Evolutionary conservation across 495 filamentous ascomycete species (phyloP).

Genomic region (Penicillium turbatum): DNA sequence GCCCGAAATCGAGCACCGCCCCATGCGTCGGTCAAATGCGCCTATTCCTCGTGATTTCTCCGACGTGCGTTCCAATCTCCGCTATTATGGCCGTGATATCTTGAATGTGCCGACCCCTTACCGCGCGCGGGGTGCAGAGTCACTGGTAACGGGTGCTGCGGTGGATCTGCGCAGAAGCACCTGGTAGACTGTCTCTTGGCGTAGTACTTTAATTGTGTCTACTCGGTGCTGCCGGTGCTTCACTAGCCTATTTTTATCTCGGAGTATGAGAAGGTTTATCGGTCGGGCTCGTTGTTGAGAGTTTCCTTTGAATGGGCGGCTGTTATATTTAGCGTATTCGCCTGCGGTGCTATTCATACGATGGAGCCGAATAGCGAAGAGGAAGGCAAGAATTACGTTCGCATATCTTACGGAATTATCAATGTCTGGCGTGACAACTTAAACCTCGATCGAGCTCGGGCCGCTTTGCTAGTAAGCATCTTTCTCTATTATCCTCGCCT

Average conservation of each 20-base stretch:
- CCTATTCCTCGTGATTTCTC: conserved; percentile 63
- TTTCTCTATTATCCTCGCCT: conserved; percentile 76
- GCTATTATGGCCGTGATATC: conserved; percentile 69
- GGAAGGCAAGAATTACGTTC: conserved; percentile 66
- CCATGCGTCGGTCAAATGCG: conserved; percentile 56
- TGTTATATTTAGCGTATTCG: conserved; percentile 78
- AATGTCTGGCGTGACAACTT: conserved; percentile 83
- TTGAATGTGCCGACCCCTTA: conserved; percentile 79
- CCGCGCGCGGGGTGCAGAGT: conserved; percentile 49
- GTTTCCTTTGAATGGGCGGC: conserved; percentile 71
- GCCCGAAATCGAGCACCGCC: conserved; percentile 64
- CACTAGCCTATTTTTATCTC: conserved; percentile 83
- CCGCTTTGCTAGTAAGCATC: conserved; percentile 68
- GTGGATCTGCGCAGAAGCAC: conserved; percentile 63
- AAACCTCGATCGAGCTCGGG: conserved; percentile 71
- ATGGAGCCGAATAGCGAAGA: conserved; percentile 53
- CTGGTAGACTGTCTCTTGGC: conserved; percentile 66
- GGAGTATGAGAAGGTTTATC: conserved; percentile 76
- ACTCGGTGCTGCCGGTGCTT: conserved; percentile 75
- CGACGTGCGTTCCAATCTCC: conserved; percentile 65
- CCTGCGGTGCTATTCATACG: conserved; percentile 76
- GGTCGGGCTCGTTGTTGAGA: conserved; percentile 55
- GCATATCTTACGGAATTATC: conserved; percentile 62
- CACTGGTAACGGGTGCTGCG: conserved; percentile 49
- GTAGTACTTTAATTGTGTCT: conserved; percentile 70